These are phyloP conservation scores for Fusarium sp. DNA, from an alignment of 2,329 filamentous ascomycete species.

Conservation along the genomic window DNA sequence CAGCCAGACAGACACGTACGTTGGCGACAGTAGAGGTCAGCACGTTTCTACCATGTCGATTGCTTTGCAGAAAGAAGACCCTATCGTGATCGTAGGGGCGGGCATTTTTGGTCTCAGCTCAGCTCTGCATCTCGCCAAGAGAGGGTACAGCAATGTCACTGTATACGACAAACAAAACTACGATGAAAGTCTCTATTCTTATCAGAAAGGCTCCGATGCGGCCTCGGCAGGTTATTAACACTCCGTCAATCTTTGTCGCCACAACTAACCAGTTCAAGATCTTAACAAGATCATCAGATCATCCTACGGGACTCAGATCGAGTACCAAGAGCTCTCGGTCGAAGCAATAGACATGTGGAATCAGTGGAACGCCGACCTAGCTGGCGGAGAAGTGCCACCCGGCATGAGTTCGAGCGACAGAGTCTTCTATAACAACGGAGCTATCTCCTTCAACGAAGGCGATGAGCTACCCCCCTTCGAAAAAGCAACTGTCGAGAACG, in stretches of 20 bases:
- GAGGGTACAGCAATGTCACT: conserved; percentile 59
- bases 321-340: conserved; percentile 58
- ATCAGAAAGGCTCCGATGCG: conserved; percentile 51
- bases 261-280: conserved; percentile 34
- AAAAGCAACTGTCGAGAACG: conserved; percentile 48
- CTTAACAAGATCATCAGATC: conserved; percentile 53
- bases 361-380: conserved; percentile 57
- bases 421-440: conserved; percentile 54
- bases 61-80: background rate
- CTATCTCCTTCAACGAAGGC: conserved; percentile 43
- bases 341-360: conserved; percentile 57
- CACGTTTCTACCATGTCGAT: background rate
- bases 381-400: conserved; percentile 45
- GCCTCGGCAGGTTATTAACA: conserved; percentile 52
- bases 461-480: conserved; percentile 48
- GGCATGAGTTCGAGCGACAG: conserved; percentile 51
- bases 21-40: background rate
- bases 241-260: rapidly evolving
- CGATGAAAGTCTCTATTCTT: conserved; percentile 53
- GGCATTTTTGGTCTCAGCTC: conserved; percentile 47
- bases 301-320: conserved; percentile 54
- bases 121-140: conserved; percentile 44
- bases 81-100: conserved; percentile 8
- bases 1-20: background rate
- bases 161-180: conserved; percentile 60